A percentile compares a stretch with the other conserved stretches of the same genome.
These are phyloP conservation scores for Tetrahymena thermophila DNA, from an alignment of 73 alveolate species.

Conservation along the genomic window DNA sequence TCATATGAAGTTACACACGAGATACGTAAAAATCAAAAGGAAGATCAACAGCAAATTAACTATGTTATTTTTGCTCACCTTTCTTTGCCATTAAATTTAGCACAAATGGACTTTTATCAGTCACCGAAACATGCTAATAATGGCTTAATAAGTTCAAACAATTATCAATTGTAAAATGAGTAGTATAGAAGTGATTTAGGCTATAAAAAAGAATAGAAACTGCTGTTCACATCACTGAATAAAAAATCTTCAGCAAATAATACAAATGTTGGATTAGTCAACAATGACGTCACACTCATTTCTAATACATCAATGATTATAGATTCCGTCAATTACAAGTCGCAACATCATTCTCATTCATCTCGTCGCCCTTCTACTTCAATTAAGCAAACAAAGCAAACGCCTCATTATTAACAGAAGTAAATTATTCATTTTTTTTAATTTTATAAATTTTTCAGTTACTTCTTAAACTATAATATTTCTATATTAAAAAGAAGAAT, in stretches of 20 bases:
- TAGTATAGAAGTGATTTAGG: neutral
- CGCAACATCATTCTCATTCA: neutral
- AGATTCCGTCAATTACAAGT: neutral
- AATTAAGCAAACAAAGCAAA: neutral
- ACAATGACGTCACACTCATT: neutral
- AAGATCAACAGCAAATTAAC: neutral
- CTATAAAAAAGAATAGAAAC: neutral
- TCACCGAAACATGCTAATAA: neutral
- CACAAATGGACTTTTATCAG: neutral
- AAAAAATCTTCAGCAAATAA: neutral
- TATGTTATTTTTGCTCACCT: neutral
- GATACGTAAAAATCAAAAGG: neutral
- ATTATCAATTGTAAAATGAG: neutral
- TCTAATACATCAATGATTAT: neutral
- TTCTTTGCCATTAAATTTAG: neutral
- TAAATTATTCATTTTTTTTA: neutral
- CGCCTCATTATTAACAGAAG: neutral
- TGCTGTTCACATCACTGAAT: neutral
- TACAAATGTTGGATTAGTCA: neutral
- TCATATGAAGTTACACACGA: neutral
- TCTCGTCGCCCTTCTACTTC: neutral
- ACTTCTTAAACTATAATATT: too few relatives aligned
- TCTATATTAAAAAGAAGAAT: neutral
- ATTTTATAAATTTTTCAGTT: neutral
- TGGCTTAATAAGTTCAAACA: neutral